Base-by-base conservation (phyloP, 768 basidiomycete genomes). In the Cystobasidiopsis lactophilus region DNA sequence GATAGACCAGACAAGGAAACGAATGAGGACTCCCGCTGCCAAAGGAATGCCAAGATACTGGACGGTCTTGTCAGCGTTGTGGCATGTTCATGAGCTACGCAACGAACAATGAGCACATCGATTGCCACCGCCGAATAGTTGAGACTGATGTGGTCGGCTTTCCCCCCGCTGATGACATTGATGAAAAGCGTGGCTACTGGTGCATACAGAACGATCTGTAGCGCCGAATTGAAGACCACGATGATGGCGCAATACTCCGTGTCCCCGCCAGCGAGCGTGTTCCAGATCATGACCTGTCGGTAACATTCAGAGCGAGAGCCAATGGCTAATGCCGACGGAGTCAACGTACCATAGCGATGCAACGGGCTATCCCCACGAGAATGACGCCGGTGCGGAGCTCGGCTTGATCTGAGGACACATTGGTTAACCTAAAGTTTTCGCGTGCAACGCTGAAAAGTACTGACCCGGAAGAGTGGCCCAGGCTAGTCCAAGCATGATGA, bases 1-100 rank as follows among this genome's bases (percentile, higher is more conserved):
- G 2, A 74, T 30, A 14, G 58, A 60, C 61, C 77, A 73, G 19
- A 79, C 67, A 23, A 65, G 45, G 57, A 73, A 75, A 2, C 84
- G 74, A 0, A 83, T 86, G n/a, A 77, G 33, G 14, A 83, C 58
- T 2, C 82, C 85, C 0, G 78, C 77, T 0, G 66, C 71, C 2
- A 86, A 71, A 1, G 83, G 85, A 31, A 86, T 85, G 4, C 84
- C 85, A 46, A 85, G 75, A 65, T 83, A 85, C 79, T 81, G n/a
- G n/a, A 61, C 33, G 9, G 26, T 3, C n/a, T n/a, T n/a, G n/a
- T n/a, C n/a, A n/a, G n/a, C n/a, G n/a, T n/a, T n/a, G n/a, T n/a
- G n/a, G n/a, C n/a, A n/a, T n/a, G n/a, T n/a, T 27, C 16, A 33
- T 46, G 9, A 7, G 9, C 33, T 7, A 35, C 33, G 9, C 40